phyloP scores from a whole-genome alignment of 805 yeast species.

The Yamadazyma olivae region DNA sequence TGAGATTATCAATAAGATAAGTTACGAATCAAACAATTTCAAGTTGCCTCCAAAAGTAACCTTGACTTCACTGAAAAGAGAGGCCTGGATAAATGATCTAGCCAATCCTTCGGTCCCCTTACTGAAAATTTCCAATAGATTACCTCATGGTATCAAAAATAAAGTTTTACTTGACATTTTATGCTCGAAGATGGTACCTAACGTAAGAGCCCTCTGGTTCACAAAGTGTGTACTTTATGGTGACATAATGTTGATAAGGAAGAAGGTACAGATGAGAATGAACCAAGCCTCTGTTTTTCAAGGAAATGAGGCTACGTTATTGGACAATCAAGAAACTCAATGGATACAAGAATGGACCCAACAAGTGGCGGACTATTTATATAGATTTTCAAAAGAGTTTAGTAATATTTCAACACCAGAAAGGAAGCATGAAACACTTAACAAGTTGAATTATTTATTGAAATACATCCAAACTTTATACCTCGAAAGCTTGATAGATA shows the following conservation, averaged over 20 bases:
- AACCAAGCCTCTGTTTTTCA: too few species aligned
- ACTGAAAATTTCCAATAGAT: slow-evolving; percentile 63
- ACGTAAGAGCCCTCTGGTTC: slow-evolving; percentile 86
- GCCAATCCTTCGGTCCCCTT: slow-evolving; percentile 68
- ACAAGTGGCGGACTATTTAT: slow-evolving; percentile 64
- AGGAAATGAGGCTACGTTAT: slow-evolving; percentile 4
- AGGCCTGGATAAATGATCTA: slow-evolving; percentile 80
- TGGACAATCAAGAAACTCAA: slow-evolving; percentile 42
- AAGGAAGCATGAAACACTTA: slow-evolving; percentile 40
- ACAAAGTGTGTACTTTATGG: slow-evolving; percentile 83
- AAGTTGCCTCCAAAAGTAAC: slow-evolving; percentile 90
- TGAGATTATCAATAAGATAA: slow-evolving; percentile 38
- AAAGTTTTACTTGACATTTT: slow-evolving; percentile 71
- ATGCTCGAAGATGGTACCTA: slow-evolving; percentile 63
- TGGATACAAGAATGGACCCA: slow-evolving; percentile 92
- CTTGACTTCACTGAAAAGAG: slow-evolving; percentile 79
- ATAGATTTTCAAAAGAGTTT: slow-evolving; percentile 46
- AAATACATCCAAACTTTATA: slow-evolving; percentile 63
- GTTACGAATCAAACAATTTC: slow-evolving; percentile 39
- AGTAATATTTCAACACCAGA: slow-evolving; percentile 21
- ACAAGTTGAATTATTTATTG: slow-evolving; percentile 56
- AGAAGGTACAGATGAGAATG: slow-evolving; percentile 24
- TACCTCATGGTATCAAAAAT: slow-evolving; percentile 89
- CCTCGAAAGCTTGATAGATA: slow-evolving; percentile 65
- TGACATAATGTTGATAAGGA: slow-evolving; percentile 43